Evolutionary conservation across 2,329 filamentous ascomycete species (phyloP).

Genomic region (Colletotrichum tropicale): DNA sequence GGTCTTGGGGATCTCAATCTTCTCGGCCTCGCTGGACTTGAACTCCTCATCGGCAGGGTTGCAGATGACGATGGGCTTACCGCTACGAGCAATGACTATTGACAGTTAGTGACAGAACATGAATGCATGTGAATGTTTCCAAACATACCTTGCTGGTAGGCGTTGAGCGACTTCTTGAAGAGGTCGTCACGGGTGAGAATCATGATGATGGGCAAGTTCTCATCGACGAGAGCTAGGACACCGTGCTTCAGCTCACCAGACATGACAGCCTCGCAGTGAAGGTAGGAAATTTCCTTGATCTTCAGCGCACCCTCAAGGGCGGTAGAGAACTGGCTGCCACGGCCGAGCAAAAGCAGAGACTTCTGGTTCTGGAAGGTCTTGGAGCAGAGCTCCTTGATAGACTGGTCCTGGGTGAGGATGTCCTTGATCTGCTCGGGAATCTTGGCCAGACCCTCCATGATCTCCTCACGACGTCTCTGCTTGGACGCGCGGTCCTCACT

Average conservation of each 20-base stretch:
- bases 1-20: constrained; percentile 96
- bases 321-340: constrained; percentile 96
- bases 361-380: constrained; percentile 97
- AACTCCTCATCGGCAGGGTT: constrained; percentile 91
- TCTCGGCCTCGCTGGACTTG: constrained; percentile 84
- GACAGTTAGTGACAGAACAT: neutral
- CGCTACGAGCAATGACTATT: constrained; percentile 88
- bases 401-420: constrained; percentile 87
- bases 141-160: constrained; percentile 88
- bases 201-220: constrained; percentile 99
- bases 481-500: constrained; percentile 97
- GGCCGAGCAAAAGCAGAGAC: constrained; percentile 88
- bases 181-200: constrained; percentile 95
- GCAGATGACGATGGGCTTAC: constrained; percentile 98
- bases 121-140: neutral
- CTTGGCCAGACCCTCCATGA: constrained; percentile 89
- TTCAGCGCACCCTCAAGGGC: constrained; percentile 97
- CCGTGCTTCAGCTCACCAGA: constrained; percentile 99
- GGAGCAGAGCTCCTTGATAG: constrained; percentile 92
- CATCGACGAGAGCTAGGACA: constrained; percentile 94
- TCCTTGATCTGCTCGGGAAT: constrained; percentile 92
- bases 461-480: constrained; percentile 88
- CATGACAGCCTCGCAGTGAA: constrained; percentile 99
- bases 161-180: constrained; percentile 99
- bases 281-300: constrained; percentile 99